Percentiles rank a stretch among this genome's conserved stretches.
These are phyloP conservation scores for Mycena rosella DNA, from an alignment of 768 basidiomycete genomes.

Conservation along the genomic window DNA sequence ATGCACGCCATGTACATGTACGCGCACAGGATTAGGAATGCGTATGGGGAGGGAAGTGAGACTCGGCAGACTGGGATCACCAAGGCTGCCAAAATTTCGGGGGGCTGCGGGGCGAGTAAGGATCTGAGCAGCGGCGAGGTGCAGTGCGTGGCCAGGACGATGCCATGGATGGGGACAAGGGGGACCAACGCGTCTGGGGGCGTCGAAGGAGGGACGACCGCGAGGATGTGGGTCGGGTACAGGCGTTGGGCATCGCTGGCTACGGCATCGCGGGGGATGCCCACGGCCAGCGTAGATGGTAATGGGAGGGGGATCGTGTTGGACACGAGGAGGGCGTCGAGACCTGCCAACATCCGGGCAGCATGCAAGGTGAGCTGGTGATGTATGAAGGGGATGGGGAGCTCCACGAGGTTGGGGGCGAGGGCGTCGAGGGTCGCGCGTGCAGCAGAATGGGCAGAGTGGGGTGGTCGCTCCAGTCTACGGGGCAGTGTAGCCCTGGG, in stretches of 20 bases:
- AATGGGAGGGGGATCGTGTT: background rate
- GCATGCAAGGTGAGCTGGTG: conserved; percentile 33
- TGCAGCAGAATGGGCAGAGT: conserved; percentile 41
- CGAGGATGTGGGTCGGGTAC: conserved; percentile 28
- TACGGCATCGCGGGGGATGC: background rate
- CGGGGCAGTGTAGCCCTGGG: too few relatives aligned
- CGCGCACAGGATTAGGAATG: conserved; percentile 56
- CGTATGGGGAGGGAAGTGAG: conserved; percentile 58
- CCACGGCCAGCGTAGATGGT: background rate
- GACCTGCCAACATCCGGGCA: conserved; percentile 6
- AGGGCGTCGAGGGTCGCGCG: conserved; percentile 55
- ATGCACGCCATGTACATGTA: conserved; percentile 63
- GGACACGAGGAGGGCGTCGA: background rate
- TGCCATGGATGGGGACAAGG: conserved; percentile 54
- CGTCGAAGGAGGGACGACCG: background rate
- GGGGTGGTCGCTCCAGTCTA: conserved; percentile 15
- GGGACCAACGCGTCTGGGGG: background rate
- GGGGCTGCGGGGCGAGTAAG: background rate
- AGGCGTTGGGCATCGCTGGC: background rate
- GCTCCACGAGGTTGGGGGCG: conserved; percentile 56
- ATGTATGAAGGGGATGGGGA: conserved; percentile 61
- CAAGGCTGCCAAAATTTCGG: conserved; percentile 31
- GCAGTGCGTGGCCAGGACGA: conserved; percentile 54
- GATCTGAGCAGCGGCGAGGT: conserved; percentile 46
- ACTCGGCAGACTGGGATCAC: conserved; percentile 61